Conservation (phyloP, 768 basidiomycete species). For the Boletus fagicola region DNA sequence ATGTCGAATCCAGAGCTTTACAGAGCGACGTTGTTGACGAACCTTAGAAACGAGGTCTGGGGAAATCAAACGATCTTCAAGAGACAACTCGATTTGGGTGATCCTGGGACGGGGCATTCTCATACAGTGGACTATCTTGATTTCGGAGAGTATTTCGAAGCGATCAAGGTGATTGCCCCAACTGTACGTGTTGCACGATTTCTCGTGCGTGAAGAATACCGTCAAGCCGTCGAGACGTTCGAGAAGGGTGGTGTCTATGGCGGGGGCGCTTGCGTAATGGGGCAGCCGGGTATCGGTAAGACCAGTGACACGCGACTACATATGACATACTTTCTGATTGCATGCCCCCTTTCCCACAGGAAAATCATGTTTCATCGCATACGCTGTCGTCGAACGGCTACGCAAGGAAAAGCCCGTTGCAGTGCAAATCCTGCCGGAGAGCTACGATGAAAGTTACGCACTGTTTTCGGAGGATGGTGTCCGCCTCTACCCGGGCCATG, state of each 20-base stretch:
- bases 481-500: background rate
- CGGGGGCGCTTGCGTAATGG: background rate
- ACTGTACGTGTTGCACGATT: background rate
- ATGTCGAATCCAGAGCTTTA: background rate
- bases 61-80: constrained; percentile 2
- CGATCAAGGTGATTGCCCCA: background rate
- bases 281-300: constrained; percentile 7
- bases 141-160: background rate
- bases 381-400: constrained; percentile 5
- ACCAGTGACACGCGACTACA: background rate
- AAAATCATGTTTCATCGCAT: constrained; percentile 11
- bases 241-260: background rate
- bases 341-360: background rate
- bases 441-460: background rate
- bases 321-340: background rate
- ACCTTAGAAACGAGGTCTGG: constrained; percentile 5
- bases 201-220: constrained; percentile 5
- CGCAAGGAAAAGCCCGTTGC: background rate
- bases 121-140: constrained; percentile 1
- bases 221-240: background rate
- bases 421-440: constrained; percentile 2
- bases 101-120: background rate
- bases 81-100: background rate
- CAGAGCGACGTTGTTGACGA: background rate
- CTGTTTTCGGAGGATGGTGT: background rate